Evolutionary conservation across 148 eudicot genomes (phyloP).

Genomic region (Linanthus parryae): DNA sequence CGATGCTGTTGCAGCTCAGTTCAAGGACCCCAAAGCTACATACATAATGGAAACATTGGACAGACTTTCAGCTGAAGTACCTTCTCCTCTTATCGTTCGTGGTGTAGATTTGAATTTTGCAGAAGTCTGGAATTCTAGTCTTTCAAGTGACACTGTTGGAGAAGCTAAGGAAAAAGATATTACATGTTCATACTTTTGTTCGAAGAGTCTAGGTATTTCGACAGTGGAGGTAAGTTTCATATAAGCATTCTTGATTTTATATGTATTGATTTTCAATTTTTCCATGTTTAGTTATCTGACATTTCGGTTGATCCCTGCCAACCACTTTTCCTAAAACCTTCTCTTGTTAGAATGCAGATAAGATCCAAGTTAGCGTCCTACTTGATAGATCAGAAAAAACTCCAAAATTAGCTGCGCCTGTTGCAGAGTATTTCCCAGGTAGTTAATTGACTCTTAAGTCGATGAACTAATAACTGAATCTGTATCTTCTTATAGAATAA

Average conservation of each 20-base stretch:
- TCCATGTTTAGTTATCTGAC: neutral
- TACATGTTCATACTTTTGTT: conserved; percentile 54
- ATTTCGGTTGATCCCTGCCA: too few species aligned
- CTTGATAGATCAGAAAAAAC: conserved; percentile 47
- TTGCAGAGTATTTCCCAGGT: conserved; percentile 81
- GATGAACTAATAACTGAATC: neutral
- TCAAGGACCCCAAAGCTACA: conserved; percentile 57
- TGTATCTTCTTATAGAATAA: conserved; percentile 1
- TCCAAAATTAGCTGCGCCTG: conserved; percentile 49
- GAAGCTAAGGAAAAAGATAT: conserved; percentile 28
- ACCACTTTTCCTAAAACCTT: too few species aligned
- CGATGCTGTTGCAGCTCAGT: conserved; percentile 44
- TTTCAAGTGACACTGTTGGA: conserved; percentile 17
- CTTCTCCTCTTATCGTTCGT: conserved; percentile 50
- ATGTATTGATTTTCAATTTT: neutral
- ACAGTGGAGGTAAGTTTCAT: conserved; percentile 43
- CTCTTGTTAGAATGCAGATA: conserved; percentile 84
- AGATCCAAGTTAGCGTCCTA: conserved; percentile 56
- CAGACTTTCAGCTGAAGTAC: conserved; percentile 26
- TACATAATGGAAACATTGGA: conserved; percentile 46
- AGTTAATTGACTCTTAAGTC: conserved; percentile 5
- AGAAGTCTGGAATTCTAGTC: conserved; percentile 27
- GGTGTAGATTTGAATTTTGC: conserved; percentile 48
- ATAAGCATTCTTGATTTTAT: neutral
- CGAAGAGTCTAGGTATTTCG: conserved; percentile 22